Percentiles rank a stretch among this genome's conserved stretches.
Evolutionary conservation across 495 filamentous ascomycete species (phyloP).

Genomic region (Darksidea phi): DNA sequence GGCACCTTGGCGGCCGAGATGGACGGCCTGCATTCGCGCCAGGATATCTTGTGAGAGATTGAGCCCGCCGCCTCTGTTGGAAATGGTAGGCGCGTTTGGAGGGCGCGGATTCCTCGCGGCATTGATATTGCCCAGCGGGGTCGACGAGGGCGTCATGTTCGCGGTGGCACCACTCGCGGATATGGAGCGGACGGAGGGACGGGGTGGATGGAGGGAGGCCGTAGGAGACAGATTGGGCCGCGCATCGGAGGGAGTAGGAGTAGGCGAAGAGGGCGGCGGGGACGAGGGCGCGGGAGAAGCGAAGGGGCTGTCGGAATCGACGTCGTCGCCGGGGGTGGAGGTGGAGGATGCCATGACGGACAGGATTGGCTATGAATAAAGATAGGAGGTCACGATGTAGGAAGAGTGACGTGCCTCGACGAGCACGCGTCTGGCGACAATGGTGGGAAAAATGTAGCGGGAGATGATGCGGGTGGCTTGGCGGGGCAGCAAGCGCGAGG

Average conservation of each 20-base stretch:
- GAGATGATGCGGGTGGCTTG: too few species aligned
- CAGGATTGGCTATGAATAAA: not conserved
- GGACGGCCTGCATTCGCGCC: conserved; percentile 49
- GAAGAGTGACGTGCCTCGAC: not conserved
- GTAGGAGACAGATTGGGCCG: not conserved
- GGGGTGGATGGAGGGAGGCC: conserved; percentile 17
- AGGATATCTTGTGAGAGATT: conserved; percentile 69
- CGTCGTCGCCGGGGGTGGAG: conserved; percentile 17
- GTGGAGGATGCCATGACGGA: conserved; percentile 2
- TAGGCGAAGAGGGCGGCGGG: not conserved
- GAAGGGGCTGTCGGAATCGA: conserved; percentile 13
- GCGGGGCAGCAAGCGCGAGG: too few species aligned
- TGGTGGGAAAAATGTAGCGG: not conserved
- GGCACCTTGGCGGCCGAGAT: conserved; percentile 39
- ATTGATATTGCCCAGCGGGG: conserved; percentile 75
- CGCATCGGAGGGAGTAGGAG: conserved; percentile 3
- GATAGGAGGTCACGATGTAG: not conserved
- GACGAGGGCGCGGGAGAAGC: conserved; percentile 10
- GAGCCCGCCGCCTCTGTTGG: conserved; percentile 55
- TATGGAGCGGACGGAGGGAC: conserved; percentile 25
- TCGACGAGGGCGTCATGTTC: conserved; percentile 70
- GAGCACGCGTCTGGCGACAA: not conserved
- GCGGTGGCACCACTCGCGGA: conserved; percentile 46
- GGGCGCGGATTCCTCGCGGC: conserved; percentile 65
- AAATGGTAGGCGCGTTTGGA: conserved; percentile 50